These are phyloP conservation scores for Beta macrorhiza DNA, from an alignment of 179 eudicot species.

Conservation along the genomic window DNA sequence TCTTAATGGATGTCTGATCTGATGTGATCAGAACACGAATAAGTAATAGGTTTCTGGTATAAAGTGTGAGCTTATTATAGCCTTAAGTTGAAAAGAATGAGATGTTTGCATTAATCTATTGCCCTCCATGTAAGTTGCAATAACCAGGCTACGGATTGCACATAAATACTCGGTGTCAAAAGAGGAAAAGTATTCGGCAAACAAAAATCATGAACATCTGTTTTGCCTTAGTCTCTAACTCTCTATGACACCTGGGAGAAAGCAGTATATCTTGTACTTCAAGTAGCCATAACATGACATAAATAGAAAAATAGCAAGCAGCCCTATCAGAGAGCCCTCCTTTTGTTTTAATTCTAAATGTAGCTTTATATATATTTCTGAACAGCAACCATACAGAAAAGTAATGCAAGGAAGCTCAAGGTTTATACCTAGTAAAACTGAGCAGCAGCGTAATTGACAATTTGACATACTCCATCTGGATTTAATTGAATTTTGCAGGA, in stretches of 20 bases:
- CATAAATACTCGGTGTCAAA: not conserved
- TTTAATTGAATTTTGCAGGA: slow-evolving; percentile 22
- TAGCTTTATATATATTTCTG: not conserved
- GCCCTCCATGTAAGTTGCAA: not conserved
- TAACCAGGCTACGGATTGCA: not conserved
- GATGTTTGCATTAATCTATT: no score
- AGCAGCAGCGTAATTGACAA: not conserved
- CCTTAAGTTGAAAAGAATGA: not conserved
- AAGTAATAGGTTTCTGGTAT: no score
- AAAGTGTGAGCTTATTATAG: no score
- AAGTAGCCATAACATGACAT: not conserved
- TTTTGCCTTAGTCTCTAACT: not conserved
- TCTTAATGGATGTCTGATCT: no score
- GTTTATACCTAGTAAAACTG: not conserved
- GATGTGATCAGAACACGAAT: no score
- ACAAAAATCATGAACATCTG: not conserved
- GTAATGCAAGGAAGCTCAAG: not conserved
- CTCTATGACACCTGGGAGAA: not conserved
- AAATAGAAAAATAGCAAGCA: not conserved
- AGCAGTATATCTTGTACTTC: not conserved
- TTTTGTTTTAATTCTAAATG: not conserved
- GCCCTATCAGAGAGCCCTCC: not conserved
- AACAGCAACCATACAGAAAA: not conserved
- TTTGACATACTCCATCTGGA: not conserved
- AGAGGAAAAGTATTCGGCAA: not conserved